Conservation (phyloP, 805 yeast genomes). For the Candida vaughaniae region DNA sequence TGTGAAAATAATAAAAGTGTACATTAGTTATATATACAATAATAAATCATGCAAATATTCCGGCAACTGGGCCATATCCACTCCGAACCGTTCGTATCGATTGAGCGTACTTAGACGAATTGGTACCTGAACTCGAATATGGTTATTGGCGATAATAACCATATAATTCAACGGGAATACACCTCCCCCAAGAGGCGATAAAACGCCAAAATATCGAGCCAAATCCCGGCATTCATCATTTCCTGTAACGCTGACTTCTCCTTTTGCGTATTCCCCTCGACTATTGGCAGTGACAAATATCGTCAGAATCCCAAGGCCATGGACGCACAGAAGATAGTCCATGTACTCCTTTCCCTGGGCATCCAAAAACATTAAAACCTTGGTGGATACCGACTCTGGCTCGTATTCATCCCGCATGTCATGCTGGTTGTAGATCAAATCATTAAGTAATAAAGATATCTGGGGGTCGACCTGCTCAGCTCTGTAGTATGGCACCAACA, state of each 20-base stretch:
- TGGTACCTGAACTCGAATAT: conserved; percentile 16
- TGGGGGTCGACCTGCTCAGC: conserved; percentile 4
- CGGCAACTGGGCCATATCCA: conserved; percentile 12
- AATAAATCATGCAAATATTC: conserved; percentile 7
- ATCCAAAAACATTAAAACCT: conserved; percentile 27
- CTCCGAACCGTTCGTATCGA: conserved; percentile 23
- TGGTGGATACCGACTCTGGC: conserved; percentile 1
- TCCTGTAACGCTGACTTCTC: conserved; percentile 3
- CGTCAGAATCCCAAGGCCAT: background rate
- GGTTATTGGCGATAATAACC: conserved; percentile 13
- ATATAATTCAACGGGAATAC: conserved; percentile 31
- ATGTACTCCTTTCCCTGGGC: conserved; percentile 33
- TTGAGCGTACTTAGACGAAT: conserved; percentile 16
- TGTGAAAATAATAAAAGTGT: no score
- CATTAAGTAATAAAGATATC: conserved; percentile 1
- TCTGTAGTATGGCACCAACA: conserved; percentile 6
- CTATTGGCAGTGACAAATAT: conserved; percentile 2
- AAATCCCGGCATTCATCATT: conserved; percentile 21
- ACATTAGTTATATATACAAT: background rate
- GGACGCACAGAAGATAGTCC: conserved; percentile 8
- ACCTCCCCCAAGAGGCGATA: conserved; percentile 40
- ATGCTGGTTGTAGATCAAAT: conserved; percentile 15
- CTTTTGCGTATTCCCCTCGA: background rate
- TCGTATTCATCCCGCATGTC: conserved; percentile 82
- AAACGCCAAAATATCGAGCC: conserved; percentile 22